Conservation (phyloP, 1,139 yeast genomes). For the Lodderomyces oxycetoniae region DNA sequence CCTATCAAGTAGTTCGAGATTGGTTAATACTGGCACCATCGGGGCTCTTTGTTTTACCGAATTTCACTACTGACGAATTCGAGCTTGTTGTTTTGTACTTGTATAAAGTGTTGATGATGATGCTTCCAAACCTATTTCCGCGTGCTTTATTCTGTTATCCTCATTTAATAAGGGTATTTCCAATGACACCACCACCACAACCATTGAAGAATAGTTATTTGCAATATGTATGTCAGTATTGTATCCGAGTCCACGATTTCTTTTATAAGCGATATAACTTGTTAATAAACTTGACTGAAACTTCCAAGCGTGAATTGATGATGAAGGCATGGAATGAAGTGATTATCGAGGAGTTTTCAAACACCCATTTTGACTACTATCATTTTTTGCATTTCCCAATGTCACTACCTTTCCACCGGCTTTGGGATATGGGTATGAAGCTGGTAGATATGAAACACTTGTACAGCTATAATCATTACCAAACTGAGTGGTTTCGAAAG, state of each 20-base stretch:
- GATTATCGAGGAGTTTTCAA: background rate
- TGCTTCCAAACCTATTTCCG: background rate
- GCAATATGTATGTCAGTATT: background rate
- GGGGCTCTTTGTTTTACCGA: too few species aligned
- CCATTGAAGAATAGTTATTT: background rate
- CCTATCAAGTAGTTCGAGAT: too few species aligned
- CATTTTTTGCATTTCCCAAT: slow-evolving; percentile 1
- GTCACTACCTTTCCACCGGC: slow-evolving; percentile 2
- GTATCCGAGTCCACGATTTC: background rate
- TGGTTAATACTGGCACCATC: too few species aligned
- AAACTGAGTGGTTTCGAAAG: background rate
- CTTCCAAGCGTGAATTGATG: background rate
- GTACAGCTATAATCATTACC: slow-evolving; percentile 1
- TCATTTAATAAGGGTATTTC: background rate
- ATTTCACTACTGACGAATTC: too few species aligned
- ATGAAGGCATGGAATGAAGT: background rate
- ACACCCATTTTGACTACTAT: background rate
- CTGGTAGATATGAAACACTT: background rate
- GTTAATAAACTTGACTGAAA: background rate
- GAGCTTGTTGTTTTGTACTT: background rate
- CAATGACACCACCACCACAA: background rate
- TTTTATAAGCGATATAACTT: background rate
- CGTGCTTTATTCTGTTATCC: background rate
- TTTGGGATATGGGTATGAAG: background rate
- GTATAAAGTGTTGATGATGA: background rate